A percentile compares a stretch with the other conserved stretches of the same genome.
Conservation (phyloP, 441 rosid genomes). For the Francoa sonchifolia region DNA sequence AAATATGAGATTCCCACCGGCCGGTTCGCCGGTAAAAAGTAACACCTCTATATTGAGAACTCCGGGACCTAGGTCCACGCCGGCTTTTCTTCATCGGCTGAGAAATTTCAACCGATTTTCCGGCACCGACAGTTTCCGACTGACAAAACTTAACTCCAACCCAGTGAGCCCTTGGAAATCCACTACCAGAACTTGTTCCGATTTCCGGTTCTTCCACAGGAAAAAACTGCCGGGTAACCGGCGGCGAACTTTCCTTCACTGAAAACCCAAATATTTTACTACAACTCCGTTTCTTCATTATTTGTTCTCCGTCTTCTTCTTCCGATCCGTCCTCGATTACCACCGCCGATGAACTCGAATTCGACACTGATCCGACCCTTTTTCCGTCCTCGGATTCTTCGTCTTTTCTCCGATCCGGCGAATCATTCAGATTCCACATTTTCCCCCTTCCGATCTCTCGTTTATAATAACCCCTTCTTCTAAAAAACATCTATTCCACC, state of each 20-base stretch:
- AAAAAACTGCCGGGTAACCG: slow-evolving; percentile 57
- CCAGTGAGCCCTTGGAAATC: slow-evolving; percentile 64
- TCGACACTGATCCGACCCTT: slow-evolving; percentile 76
- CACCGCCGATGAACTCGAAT: slow-evolving; percentile 77
- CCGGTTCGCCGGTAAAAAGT: slow-evolving; percentile 96
- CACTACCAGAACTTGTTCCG: slow-evolving; percentile 15
- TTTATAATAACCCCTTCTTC: neutral
- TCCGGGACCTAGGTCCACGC: slow-evolving; percentile 89
- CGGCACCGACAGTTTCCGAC: slow-evolving; percentile 38
- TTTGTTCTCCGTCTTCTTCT: slow-evolving; percentile 41
- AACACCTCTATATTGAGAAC: slow-evolving; percentile 95
- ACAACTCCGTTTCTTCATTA: slow-evolving; percentile 20
- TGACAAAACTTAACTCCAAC: slow-evolving; percentile 74
- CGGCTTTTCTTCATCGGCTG: slow-evolving; percentile 85
- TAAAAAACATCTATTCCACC: neutral
- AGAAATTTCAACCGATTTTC: slow-evolving; percentile 32
- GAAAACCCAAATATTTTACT: slow-evolving; percentile 40
- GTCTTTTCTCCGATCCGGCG: slow-evolving; percentile 41
- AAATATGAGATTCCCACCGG: slow-evolving; percentile 95
- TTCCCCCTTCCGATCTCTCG: slow-evolving; percentile 4
- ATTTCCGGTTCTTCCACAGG: slow-evolving; percentile 38
- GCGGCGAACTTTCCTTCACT: slow-evolving; percentile 23
- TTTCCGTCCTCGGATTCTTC: slow-evolving; percentile 73
- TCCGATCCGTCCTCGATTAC: slow-evolving; percentile 76
- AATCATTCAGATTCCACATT: slow-evolving; percentile 95